Evolutionary conservation across 2,329 filamentous ascomycete genomes (phyloP), one percentile per base, ranked within the genome.

Genomic region (Venturia effusa): DNA sequence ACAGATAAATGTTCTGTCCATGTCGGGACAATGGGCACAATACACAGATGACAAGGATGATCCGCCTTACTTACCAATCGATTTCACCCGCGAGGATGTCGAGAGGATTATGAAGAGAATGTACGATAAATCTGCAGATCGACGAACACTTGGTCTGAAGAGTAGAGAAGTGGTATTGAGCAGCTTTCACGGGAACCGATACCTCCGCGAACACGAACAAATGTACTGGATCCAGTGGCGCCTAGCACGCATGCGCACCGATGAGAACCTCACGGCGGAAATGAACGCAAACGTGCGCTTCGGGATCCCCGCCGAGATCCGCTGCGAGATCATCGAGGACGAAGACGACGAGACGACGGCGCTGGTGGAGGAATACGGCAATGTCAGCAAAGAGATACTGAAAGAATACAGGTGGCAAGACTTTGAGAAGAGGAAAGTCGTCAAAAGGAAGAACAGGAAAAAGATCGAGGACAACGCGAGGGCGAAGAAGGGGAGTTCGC

Each of bases 181-280:
- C 17, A 48, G 40, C 15, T 62, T 62, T 24, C 45, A 45, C 40
- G 45, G 61, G n/a, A 54, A 62, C 19, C n/a, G 61, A 32, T 62
- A 62, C 32, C 34, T 62, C 24, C 39, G 61, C 24, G 61, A 62
- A 48, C 61, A 62, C 40, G 61, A 62, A 24, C 61, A 62, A 41
- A 62, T 62, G 61, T 54, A 48, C 45, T 62, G 61, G 61, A 48
- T 62, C 41, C 59, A 60, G 22, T 60, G 59, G 59, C 59, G n/a
- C 10, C 59, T 40, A 4, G 59, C 59, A 22, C 30, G 15, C 27
- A 60, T 60, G 59, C 59, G 59, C 13, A 37, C 59, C 10, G 59
- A 60, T 37, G 40, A 60, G 32, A 22, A 4, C 2, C 59, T 60
- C 59, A 60, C 51, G 15, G 51, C 51, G 19, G 51, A 57, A n/a